These are phyloP conservation scores for Leptodermis oblonga DNA, from an alignment of 257 asterid genomes.

Conservation along the genomic window DNA sequence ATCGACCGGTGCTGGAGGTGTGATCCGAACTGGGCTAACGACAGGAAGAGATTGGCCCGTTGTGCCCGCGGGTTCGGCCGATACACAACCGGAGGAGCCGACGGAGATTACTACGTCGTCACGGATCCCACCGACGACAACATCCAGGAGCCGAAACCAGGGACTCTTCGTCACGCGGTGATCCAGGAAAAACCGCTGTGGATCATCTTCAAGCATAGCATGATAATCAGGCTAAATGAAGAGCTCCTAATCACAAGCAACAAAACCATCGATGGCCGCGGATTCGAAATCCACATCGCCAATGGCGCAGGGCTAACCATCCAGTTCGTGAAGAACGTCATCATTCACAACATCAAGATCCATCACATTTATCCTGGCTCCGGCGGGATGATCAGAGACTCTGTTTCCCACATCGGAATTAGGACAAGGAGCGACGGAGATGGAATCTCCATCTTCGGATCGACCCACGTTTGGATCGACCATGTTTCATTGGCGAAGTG, in stretches of 20 bases:
- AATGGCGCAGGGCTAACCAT: conserved; percentile 69
- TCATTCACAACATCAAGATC: conserved; percentile 57
- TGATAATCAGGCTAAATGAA: conserved; percentile 46
- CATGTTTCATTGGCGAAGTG: conserved; percentile 51
- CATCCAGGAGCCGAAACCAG: conserved; percentile 35
- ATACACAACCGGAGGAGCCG: conserved; percentile 49
- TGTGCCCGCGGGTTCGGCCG: conserved; percentile 59
- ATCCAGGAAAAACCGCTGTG: conserved; percentile 53
- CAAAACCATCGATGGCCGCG: conserved; percentile 81
- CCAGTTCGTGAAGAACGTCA: conserved; percentile 60
- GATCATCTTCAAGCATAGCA: conserved; percentile 38
- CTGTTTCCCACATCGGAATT: conserved; percentile 44
- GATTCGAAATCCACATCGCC: conserved; percentile 58
- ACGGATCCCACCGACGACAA: conserved; percentile 39
- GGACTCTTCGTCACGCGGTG: conserved; percentile 56
- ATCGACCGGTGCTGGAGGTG: conserved; percentile 77
- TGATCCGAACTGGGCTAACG: conserved; percentile 44
- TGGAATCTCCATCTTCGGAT: conserved; percentile 46
- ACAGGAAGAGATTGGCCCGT: conserved; percentile 50
- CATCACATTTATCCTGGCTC: conserved; percentile 41
- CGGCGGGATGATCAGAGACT: conserved; percentile 68
- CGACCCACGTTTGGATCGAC: conserved; percentile 70
- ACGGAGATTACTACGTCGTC: conserved; percentile 41
- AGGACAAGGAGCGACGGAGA: conserved; percentile 81
- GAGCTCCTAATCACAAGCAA: conserved; percentile 51